Base-by-base conservation (phyloP, 768 basidiomycete genomes). In the Rhodotorula taiwanensis region DNA sequence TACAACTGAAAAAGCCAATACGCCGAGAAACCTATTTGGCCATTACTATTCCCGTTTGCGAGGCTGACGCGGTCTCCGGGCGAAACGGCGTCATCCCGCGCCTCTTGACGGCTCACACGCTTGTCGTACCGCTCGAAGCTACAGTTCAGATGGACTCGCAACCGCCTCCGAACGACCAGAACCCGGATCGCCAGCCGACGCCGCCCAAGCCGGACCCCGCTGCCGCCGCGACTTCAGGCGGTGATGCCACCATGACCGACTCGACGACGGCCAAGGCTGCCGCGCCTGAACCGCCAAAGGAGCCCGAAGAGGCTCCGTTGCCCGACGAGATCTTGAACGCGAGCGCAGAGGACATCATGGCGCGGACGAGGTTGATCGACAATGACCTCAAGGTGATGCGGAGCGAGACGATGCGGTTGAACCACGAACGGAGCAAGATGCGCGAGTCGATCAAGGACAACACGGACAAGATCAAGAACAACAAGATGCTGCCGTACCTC, bases 351-450 rank as follows among this genome's bases (percentile, higher is more conserved):
- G 93, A 97, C 67, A 88, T 98, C 70, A 74, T 85, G 65, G 90
- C 90, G 58, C 83, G 93, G 76, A 87, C 85, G 77, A 81, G 94
- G 64, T 81, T 99, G 62, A 90, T 99, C 70, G 94, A 99, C 64
- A 98, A 95, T 73, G 95, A 99, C 73, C 84, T 98, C 73, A 93
- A 91, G 83, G 92, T 99, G 70, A 95, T 99, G 88, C 84, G 89
- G 71, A 94, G 91, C 70, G 95, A 98, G 78, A 90, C 86, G 15
- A 79, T 88, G 68, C 83, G 95, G 54, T 77, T 99, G 58, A 85
- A 88, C 72, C 94, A 98, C 74, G 95, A 98, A 76, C 89, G 94
- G 77, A 87, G 79, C 70, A 86, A 87, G 69, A 98, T 99, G 95
- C 87, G 89, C 75, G 93, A 97, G 80, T 95, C 94, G 82, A 95